Base-by-base conservation (phyloP, 352 stramenopile species). In the Phytophthora fragariaefolia region DNA sequence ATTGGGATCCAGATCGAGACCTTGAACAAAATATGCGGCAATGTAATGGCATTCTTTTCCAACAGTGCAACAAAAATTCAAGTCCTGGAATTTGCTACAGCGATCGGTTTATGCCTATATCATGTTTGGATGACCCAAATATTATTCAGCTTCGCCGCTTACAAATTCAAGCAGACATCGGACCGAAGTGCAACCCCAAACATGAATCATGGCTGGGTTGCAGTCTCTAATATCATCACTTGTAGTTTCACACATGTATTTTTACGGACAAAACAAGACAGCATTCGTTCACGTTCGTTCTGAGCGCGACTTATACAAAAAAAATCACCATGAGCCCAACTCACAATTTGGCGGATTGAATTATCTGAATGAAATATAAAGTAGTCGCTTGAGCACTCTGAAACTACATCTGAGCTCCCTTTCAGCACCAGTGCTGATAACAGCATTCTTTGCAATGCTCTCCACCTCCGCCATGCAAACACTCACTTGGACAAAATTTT, bases 181-280 rank as follows among this genome's bases (percentile, higher is more conserved):
- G 71, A 13, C 17, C 28, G 18, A 6, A 34, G 6, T 79, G 60
- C 40, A 54, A 79, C 12, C 32, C 51, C 10, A 32, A 43, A 15
- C 62, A 68, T 32, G 71, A 79, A 26, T 40, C 43, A 13, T 79
- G 64, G 68, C 60, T 78, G 5, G 74, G 71, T 4, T 78, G 68
- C 1, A 64, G 6, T 18, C 3, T 7, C 6, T 30, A 22, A 51
- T 17, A 18, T 10, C 13, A 36, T n/a, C n/a, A n/a, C n/a, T n/a
- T n/a, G n/a, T n/a, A n/a, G n/a, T n/a, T n/a, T n/a, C n/a, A n/a
- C n/a, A n/a, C n/a, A 36, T 15, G 10, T 10, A 15, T 42, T n/a
- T 43, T 2, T 24, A 46, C 38, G n/a, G 10, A 34, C 5, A 42
- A 62, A 48, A 36, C 0, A 28, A 56, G n/a, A n/a, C n/a, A n/a